phyloP scores from a whole-genome alignment of 768 basidiomycete species.

The Tephrocybe sp. region DNA sequence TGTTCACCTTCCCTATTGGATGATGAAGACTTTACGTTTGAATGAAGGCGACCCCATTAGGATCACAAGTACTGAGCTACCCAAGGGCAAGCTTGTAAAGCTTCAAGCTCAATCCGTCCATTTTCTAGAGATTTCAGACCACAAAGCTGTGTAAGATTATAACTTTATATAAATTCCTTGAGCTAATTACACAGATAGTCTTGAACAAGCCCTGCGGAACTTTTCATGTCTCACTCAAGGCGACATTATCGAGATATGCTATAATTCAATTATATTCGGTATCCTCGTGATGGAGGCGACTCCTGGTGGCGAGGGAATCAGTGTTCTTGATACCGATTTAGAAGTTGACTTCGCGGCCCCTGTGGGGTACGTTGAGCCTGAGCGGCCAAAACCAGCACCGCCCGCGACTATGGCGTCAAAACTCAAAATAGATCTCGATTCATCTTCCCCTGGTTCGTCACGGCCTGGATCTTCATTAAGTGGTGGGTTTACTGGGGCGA shows the following conservation, averaged over 20 bases:
- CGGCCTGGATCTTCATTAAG: slow-evolving; percentile 74
- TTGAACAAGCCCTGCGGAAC: slow-evolving; percentile 93
- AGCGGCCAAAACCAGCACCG: slow-evolving; percentile 76
- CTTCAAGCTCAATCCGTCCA: slow-evolving; percentile 93
- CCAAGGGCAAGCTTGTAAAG: slow-evolving; percentile 95
- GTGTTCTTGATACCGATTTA: slow-evolving; percentile 91
- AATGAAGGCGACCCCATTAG: slow-evolving; percentile 95
- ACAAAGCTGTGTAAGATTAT: slow-evolving; percentile 87
- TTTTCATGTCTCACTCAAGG: slow-evolving; percentile 91
- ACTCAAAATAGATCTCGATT: slow-evolving; percentile 89
- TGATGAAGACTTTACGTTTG: slow-evolving; percentile 96
- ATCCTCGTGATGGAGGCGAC: slow-evolving; percentile 92
- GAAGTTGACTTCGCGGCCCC: slow-evolving; percentile 98
- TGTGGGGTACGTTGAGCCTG: slow-evolving; percentile 92
- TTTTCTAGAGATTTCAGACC: slow-evolving; percentile 96
- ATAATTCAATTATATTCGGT: slow-evolving; percentile 94
- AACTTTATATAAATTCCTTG: not conserved
- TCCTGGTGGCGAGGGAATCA: slow-evolving; percentile 86
- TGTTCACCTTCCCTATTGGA: slow-evolving; percentile 97
- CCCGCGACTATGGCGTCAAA: slow-evolving; percentile 94
- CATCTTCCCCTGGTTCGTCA: slow-evolving; percentile 82
- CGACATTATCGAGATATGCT: slow-evolving; percentile 97
- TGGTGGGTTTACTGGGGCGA: slow-evolving; percentile 59
- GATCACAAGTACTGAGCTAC: slow-evolving; percentile 82
- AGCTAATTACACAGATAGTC: slow-evolving; percentile 39